phyloP scores from a whole-genome alignment of 805 yeast species.

The Sugiyamaella mastotermitis region DNA sequence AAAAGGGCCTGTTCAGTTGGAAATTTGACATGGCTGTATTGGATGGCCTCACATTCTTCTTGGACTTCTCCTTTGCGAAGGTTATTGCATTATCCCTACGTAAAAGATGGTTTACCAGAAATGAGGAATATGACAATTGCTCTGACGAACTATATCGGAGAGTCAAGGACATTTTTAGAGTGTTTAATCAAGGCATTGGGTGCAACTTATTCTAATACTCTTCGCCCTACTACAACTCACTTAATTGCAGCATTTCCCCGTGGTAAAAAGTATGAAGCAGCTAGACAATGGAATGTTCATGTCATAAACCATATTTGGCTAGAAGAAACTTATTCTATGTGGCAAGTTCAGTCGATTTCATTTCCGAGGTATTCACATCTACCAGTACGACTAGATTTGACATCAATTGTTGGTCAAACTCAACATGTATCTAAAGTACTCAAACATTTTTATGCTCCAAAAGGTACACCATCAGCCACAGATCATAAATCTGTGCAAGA shows the following conservation, averaged over 20 bases:
- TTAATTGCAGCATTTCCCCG: constrained; percentile 58
- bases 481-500: constrained; percentile 8
- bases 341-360: constrained; percentile 47
- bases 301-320: constrained; percentile 83
- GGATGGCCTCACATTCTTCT: constrained; percentile 48
- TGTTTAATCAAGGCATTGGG: constrained; percentile 62
- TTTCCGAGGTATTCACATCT: constrained; percentile 44
- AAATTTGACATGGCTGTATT: constrained; percentile 69
- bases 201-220: constrained; percentile 64
- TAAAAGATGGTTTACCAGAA: constrained; percentile 44
- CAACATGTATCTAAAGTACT: constrained; percentile 39
- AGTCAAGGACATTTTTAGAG: constrained; percentile 68
- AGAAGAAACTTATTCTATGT: constrained; percentile 66
- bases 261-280: constrained; percentile 76
- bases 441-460: constrained; percentile 33
- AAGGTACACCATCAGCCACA: constrained; percentile 9
- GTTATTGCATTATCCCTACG: constrained; percentile 68
- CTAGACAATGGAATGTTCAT: constrained; percentile 58
- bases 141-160: constrained; percentile 80
- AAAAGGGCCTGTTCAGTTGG: constrained; percentile 44
- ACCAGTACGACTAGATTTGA: constrained; percentile 37
- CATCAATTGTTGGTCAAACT: constrained; percentile 49
- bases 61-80: constrained; percentile 52
- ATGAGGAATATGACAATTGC: constrained; percentile 53
- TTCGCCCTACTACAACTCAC: constrained; percentile 60